Conservation (phyloP, 164 flowering plant species). For the Echeveria elegans region DNA sequence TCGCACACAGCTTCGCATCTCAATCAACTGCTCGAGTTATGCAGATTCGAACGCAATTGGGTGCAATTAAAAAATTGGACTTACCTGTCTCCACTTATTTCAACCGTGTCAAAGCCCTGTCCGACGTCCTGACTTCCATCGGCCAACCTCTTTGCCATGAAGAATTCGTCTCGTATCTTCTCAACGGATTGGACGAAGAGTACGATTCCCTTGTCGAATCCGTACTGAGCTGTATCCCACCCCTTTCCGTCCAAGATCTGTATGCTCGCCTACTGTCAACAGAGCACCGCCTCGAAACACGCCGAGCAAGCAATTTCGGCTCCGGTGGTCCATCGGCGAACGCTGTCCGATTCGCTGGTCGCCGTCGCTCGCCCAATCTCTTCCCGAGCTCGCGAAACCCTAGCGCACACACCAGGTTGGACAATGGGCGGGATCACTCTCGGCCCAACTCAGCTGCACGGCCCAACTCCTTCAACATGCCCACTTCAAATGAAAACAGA, state of each 20-base stretch:
- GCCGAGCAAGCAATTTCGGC: not conserved
- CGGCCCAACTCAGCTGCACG: too few species aligned
- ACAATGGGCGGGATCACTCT: too few species aligned
- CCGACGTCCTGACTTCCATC: not conserved
- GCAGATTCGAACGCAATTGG: not conserved
- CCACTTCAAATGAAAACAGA: too few species aligned
- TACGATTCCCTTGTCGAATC: not conserved
- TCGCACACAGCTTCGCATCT: not conserved
- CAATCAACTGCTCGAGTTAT: not conserved
- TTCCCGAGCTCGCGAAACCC: too few species aligned
- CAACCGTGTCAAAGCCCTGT: not conserved
- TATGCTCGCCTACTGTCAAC: not conserved
- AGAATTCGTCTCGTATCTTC: not conserved
- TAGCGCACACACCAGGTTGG: too few species aligned
- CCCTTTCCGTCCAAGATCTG: not conserved
- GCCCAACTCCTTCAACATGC: too few species aligned
- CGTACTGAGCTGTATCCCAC: not conserved
- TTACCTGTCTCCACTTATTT: not conserved
- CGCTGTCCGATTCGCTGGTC: not conserved
- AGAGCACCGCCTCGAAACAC: not conserved
- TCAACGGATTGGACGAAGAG: not conserved
- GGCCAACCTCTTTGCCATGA: not conserved
- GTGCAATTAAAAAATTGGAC: not conserved
- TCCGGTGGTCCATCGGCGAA: not conserved
- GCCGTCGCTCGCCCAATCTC: not conserved